Base-by-base conservation (phyloP, 176 grass and related monocot species). In the Cenchrus fungigraminus region DNA sequence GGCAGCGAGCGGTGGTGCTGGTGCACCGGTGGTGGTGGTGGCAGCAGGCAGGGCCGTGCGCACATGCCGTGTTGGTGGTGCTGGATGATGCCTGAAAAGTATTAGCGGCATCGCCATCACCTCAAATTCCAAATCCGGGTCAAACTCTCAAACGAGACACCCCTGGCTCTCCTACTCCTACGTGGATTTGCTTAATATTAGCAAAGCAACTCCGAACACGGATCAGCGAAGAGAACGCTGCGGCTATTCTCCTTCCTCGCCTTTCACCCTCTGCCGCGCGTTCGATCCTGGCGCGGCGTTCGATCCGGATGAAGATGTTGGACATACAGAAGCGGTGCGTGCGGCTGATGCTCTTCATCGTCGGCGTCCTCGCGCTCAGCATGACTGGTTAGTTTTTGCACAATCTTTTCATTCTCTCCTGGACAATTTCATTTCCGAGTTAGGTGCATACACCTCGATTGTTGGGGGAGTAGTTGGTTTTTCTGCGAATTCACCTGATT, bases 261-360 rank as follows among this genome's bases (percentile, higher is more conserved):
- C 9, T 10, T 66, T 63, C 15, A 28, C 51, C 42, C 20, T 20
- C 74, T 66, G 9, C 65, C 9, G 1, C 37, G 37, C 37, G 37
- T 56, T 17, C 14, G 52, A 70, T 79, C 60, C 13, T 52, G n/a
- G 3, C 34, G 77, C 55, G 45, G 46, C 65, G 37, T 6, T 59
- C 52, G 82, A 78, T 81, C 46, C 46, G 9, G 72, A 75, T 60
- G 71, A 91, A 81, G 84, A 99, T 92, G 94, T 65, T 99, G 81
- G 90, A 92, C 80, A 80, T 96, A 53, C 91, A 92, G 86, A 94
- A 82, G 75, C 75, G 86, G 71, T 90, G 97, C n/a, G 90, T 92
- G 29, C 97, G 94, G 90, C 82, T 99, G 50, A 22, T 94, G 82
- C 78, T 99, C n/a, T 82, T 94, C 75, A 67, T 91, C 72, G 55